Percentiles rank a stretch among this genome's conserved stretches.
These are phyloP conservation scores for Colletotrichum orchidophilum DNA, from an alignment of 2,329 filamentous ascomycete genomes.

Conservation along the genomic window DNA sequence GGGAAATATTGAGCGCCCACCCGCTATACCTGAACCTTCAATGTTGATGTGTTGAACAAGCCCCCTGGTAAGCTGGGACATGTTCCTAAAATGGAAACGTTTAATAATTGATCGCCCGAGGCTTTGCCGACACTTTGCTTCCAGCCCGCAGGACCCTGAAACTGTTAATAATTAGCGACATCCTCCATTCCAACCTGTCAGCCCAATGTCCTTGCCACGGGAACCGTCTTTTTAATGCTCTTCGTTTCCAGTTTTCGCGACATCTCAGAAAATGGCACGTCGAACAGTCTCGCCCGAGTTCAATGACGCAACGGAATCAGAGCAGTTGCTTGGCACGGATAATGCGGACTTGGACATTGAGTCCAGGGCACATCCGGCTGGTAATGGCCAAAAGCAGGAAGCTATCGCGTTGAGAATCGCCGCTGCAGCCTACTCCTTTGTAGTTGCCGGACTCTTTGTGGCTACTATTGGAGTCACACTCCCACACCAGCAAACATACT, in stretches of 20 bases:
- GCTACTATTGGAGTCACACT: slow-evolving; percentile 41
- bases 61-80: not conserved
- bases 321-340: not conserved
- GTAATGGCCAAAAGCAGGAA: not conserved
- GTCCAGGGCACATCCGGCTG: not conserved
- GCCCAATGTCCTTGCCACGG: not conserved
- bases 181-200: not conserved
- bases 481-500: slow-evolving; percentile 48
- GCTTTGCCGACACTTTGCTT: not conserved
- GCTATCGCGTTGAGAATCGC: not conserved
- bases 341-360: not conserved
- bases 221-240: not conserved
- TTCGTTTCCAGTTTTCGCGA: not conserved
- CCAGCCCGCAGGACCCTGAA: not conserved
- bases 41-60: not conserved
- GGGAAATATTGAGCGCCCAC: not conserved
- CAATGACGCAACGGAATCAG: not conserved
- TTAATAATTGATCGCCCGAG: not conserved
- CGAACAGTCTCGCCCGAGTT: not conserved
- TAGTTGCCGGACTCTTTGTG: slow-evolving; percentile 39
- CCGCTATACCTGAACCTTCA: not conserved
- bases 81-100: not conserved
- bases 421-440: slow-evolving; percentile 22
- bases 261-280: not conserved
- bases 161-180: not conserved